Conservation (phyloP, 176 grass and related monocot genomes). For the Chloris gayana region DNA sequence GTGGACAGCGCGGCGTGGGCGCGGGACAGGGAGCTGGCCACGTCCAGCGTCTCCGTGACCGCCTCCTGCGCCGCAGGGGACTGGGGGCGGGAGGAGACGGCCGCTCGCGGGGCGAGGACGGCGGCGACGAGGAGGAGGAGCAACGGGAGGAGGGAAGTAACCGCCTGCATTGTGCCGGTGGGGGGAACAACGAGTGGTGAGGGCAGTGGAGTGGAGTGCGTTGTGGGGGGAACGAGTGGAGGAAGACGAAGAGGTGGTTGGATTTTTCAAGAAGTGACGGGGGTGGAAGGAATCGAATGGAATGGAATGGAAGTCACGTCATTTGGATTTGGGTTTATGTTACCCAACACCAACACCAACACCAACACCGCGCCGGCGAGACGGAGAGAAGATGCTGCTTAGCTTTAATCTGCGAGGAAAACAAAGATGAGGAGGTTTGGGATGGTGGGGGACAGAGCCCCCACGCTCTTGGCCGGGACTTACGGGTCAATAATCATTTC, state of each 20-base stretch:
- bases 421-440: neutral
- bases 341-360: neutral
- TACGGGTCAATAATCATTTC: constrained; percentile 20
- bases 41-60: constrained; percentile 59
- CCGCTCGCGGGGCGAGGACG: neutral
- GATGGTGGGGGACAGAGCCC: neutral
- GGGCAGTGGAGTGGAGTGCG: constrained; percentile 9
- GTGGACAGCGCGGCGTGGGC: constrained; percentile 62
- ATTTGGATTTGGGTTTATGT: neutral
- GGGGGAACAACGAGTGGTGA: neutral
- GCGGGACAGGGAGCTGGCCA: constrained; percentile 52
- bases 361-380: neutral
- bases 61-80: neutral
- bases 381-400: neutral
- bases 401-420: neutral
- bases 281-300: neutral
- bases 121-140: constrained; percentile 30
- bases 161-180: constrained; percentile 33
- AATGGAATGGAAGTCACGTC: constrained; percentile 18
- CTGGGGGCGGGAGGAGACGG: constrained; percentile 31
- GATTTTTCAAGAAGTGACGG: constrained; percentile 41
- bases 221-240: neutral
- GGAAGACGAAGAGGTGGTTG: neutral
- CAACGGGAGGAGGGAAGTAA: constrained; percentile 2
- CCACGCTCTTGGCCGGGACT: constrained; percentile 3